Conservation (phyloP, 1,284 basidiomycete species). For the Mixia osmundae region DNA sequence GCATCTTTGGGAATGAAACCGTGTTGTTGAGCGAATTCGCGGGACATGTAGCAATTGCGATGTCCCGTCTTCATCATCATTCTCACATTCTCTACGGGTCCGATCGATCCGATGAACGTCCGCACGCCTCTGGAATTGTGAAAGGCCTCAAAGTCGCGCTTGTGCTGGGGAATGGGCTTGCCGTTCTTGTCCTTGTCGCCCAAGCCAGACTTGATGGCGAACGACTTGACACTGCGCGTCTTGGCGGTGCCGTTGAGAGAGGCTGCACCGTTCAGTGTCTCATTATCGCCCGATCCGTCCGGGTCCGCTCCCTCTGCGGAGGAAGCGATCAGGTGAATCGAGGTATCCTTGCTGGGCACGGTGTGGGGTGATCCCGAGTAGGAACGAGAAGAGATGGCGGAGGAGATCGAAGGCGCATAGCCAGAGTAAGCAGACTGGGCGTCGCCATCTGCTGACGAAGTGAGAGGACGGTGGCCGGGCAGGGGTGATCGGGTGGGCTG, state of each 20-base stretch:
- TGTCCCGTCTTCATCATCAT: slow-evolving; percentile 70
- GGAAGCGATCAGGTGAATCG: slow-evolving; percentile 9
- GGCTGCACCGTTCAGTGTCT: slow-evolving; percentile 3
- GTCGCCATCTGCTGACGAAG: slow-evolving; percentile 6
- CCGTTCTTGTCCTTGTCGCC: background rate
- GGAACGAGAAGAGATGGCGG: background rate
- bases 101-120: slow-evolving; percentile 74
- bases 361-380: background rate
- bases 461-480: slow-evolving; percentile 9
- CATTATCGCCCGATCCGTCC: background rate
- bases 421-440: slow-evolving; percentile 7
- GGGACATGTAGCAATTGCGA: slow-evolving; percentile 80
- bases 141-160: slow-evolving; percentile 58
- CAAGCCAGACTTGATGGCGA: slow-evolving; percentile 1
- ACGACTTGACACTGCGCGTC: slow-evolving; percentile 2
- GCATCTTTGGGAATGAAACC: slow-evolving; percentile 73
- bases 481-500: slow-evolving; percentile 13
- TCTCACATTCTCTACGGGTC: slow-evolving; percentile 46
- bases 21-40: slow-evolving; percentile 71
- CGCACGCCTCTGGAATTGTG: slow-evolving; percentile 63
- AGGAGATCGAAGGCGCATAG: slow-evolving; percentile 1
- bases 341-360: slow-evolving; percentile 7
- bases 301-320: slow-evolving; percentile 5
- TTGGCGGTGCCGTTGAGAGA: slow-evolving; percentile 1
- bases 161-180: slow-evolving; percentile 33